Base-by-base conservation (phyloP, 352 stramenopile genomes). In the Phytopythium ostracodes region DNA sequence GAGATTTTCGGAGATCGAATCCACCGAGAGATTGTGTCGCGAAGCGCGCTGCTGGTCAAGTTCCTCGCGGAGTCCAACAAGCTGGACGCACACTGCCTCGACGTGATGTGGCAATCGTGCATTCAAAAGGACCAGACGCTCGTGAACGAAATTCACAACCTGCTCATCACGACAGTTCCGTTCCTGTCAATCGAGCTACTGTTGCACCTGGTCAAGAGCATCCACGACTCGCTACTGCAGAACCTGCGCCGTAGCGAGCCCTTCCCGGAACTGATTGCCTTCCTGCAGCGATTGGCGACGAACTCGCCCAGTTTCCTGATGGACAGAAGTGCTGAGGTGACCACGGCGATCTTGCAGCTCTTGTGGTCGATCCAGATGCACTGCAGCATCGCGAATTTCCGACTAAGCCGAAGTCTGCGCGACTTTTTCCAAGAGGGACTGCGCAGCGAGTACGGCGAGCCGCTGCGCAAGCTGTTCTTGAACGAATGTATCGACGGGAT, bases 1-100 rank as follows among this genome's bases (percentile, higher is more conserved):
- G 85, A 91, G 40, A 91, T 94, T 65, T 96, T 96, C 69, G 88
- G 88, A 11, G 88, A 96, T 60, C 75, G 84, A 24, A 95, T 95
- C n/a, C 88, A 96, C 68, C 79, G 86, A 38, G 86, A 96, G 69
- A 86, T 94, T 52, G 88, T 96, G 35, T 92, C 85, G 29, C 81
- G 87, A 24, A 94, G 81, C 69, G 78, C 84, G 10, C 66, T 88
- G 42, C 56, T 96, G 49, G 72, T 96, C n/a, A 93, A 90, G 43
- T 96, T 94, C 51, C 68, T 96, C 24, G 85, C 84, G 1, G 87
- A 96, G 64, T 80, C 82, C 24, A 84, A 91, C 64, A 89, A 87
- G 47, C 60, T 96, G 43, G 82, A 85, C 50, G 75, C 75, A 20
- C 53, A 77, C 24, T 71, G 76, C 18, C 67, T 93, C 59, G 84